Evolutionary conservation across 176 grass and related monocot genomes (phyloP).

Genomic region (Phragmites australis): DNA sequence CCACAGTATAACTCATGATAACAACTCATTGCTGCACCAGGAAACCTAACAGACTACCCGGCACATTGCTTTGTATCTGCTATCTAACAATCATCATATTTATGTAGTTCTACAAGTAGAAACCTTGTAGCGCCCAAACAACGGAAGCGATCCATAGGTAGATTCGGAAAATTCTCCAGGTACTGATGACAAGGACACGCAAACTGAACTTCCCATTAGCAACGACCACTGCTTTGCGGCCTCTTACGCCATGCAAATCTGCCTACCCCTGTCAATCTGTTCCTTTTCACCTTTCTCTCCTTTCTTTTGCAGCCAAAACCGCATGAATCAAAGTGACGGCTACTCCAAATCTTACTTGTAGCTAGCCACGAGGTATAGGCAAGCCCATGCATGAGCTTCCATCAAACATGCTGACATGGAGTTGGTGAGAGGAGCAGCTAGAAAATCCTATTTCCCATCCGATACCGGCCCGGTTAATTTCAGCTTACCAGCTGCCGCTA

Average conservation of each 20-base stretch:
- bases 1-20: neutral
- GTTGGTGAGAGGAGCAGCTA: neutral
- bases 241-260: conserved; percentile 49
- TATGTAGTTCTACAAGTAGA: neutral
- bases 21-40: neutral
- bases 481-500: no score
- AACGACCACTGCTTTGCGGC: conserved; percentile 35
- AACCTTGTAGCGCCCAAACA: neutral
- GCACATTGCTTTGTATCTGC: neutral
- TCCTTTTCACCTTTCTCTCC: neutral
- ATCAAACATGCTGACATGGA: neutral
- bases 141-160: neutral
- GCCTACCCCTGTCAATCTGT: neutral
- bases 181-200: conserved; percentile 16
- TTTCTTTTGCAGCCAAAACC: conserved; percentile 11
- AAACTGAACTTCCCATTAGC: conserved; percentile 37
- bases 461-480: neutral
- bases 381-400: conserved; percentile 31
- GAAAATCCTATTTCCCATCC: neutral
- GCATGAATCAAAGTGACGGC: conserved; percentile 36
- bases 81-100: neutral
- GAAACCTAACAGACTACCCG: neutral
- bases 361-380: conserved; percentile 12
- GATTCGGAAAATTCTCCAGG: conserved; percentile 11
- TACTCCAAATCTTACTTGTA: neutral